Percentiles rank a stretch among this genome's conserved stretches.
phyloP scores from a whole-genome alignment of 2,329 filamentous ascomycete genomes.

The Tolypocladium amazonense region DNA sequence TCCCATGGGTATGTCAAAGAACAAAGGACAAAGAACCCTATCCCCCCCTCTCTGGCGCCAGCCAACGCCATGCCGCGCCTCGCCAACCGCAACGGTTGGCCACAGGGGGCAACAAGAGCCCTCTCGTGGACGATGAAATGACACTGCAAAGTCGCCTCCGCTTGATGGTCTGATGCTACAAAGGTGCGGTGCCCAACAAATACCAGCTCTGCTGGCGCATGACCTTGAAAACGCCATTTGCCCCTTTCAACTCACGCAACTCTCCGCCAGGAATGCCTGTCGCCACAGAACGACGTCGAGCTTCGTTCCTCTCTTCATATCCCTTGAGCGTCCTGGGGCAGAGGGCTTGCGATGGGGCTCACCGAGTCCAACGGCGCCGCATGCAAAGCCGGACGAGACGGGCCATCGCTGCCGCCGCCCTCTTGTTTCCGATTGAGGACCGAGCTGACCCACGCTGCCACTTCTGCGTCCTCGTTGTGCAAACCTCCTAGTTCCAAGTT shows the following conservation, averaged over 20 bases:
- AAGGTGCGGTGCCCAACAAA: background rate
- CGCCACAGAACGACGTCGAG: background rate
- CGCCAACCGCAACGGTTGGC: background rate
- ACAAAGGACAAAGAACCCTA: background rate
- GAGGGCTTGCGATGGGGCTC: constrained; percentile 37
- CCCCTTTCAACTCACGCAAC: background rate
- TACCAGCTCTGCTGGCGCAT: constrained; percentile 2
- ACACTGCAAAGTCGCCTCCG: background rate
- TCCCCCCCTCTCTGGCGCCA: background rate
- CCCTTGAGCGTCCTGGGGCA: background rate
- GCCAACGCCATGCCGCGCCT: background rate
- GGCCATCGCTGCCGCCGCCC: constrained; percentile 36
- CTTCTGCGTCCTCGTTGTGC: constrained; percentile 58
- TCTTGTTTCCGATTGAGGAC: constrained; percentile 50
- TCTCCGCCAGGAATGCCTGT: background rate
- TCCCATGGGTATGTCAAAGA: background rate
- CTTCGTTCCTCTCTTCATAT: background rate
- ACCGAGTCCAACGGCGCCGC: constrained; percentile 74
- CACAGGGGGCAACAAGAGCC: background rate
- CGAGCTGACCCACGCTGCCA: constrained; percentile 71
- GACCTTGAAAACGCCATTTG: background rate
- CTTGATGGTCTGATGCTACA: background rate
- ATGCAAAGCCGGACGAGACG: constrained; percentile 71
- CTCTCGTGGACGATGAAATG: background rate
- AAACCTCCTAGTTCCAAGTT: constrained; percentile 28